These are phyloP conservation scores for Alternaria viburni DNA, from an alignment of 2,329 filamentous ascomycete genomes.

Conservation along the genomic window DNA sequence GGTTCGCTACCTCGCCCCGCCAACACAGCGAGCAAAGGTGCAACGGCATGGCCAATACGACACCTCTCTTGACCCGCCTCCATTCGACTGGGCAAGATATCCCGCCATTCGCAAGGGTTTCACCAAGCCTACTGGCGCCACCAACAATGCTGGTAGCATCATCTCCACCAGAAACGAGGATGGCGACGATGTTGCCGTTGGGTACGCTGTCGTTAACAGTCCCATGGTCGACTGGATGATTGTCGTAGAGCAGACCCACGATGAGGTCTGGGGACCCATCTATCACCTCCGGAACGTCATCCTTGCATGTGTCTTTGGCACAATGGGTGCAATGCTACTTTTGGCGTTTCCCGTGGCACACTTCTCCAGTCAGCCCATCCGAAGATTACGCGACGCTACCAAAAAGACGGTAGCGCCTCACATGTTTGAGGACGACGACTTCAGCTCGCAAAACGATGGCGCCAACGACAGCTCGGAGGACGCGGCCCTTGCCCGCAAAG, in stretches of 20 bases:
- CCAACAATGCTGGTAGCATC: conserved; percentile 72
- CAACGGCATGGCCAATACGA: conserved; percentile 38
- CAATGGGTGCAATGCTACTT: conserved; percentile 73
- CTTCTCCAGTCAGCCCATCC: conserved; percentile 79
- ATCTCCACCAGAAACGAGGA: conserved; percentile 78
- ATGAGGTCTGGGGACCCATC: conserved; percentile 79
- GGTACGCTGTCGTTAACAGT: conserved; percentile 74
- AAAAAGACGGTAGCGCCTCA: conserved; percentile 73
- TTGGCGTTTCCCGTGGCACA: conserved; percentile 81
- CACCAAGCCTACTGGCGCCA: conserved; percentile 50
- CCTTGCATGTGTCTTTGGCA: conserved; percentile 83
- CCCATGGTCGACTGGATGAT: conserved; percentile 81
- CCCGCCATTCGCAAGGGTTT: conserved; percentile 69
- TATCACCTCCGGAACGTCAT: conserved; percentile 77
- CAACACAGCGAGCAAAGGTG: conserved; percentile 30
- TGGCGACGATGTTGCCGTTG: conserved; percentile 73
- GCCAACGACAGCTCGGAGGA: conserved; percentile 57
- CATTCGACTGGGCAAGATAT: conserved; percentile 67
- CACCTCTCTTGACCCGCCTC: conserved; percentile 26
- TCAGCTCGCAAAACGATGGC: conserved; percentile 45
- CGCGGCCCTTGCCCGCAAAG: conserved; percentile 54
- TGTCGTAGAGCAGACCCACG: conserved; percentile 75
- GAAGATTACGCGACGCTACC: conserved; percentile 76
- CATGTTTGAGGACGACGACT: conserved; percentile 57
- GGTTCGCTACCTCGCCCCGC: conserved; percentile 44